Conservation (phyloP, 106 monocot genomes). For the Acorus calamus region DNA sequence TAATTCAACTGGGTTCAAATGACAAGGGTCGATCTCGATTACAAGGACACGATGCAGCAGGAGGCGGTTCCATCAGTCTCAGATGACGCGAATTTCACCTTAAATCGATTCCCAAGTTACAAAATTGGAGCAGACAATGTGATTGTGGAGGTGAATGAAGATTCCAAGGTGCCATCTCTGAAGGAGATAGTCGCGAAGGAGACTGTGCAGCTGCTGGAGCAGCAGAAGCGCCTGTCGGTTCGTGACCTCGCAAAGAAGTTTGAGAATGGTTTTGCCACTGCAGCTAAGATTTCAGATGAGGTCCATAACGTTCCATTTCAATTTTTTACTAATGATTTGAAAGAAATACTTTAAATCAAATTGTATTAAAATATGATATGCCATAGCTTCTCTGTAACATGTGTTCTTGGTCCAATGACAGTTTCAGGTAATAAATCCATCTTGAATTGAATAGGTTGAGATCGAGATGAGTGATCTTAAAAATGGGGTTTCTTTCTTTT, state of each 20-base stretch:
- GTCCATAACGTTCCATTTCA: slow-evolving; percentile 3
- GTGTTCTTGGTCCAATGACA: no score
- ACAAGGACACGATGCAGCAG: slow-evolving; percentile 26
- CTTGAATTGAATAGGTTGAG: no score
- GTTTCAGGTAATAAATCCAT: no score
- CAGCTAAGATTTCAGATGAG: slow-evolving; percentile 61
- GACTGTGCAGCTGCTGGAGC: slow-evolving; percentile 66
- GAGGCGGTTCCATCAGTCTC: slow-evolving; percentile 46
- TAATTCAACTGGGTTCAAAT: slow-evolving; percentile 9
- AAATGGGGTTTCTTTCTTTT: no score
- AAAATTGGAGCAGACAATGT: slow-evolving; percentile 47
- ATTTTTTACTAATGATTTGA: no score
- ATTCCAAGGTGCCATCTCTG: slow-evolving; percentile 37
- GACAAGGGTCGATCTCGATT: slow-evolving; percentile 44
- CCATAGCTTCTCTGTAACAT: no score
- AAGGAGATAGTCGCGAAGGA: slow-evolving; percentile 83
- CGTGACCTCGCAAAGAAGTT: slow-evolving; percentile 83
- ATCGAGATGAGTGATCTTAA: no score
- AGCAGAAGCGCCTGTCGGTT: slow-evolving; percentile 78
- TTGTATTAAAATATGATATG: no score
- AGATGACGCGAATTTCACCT: slow-evolving; percentile 54
- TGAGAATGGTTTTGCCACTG: slow-evolving; percentile 64
- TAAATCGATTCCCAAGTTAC: slow-evolving; percentile 57
- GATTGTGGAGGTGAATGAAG: slow-evolving; percentile 53
- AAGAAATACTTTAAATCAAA: no score